Evolutionary conservation across 495 filamentous ascomycete species (phyloP), one percentile per base, ranked within the genome.

Genomic region (Extremus antarcticus): DNA sequence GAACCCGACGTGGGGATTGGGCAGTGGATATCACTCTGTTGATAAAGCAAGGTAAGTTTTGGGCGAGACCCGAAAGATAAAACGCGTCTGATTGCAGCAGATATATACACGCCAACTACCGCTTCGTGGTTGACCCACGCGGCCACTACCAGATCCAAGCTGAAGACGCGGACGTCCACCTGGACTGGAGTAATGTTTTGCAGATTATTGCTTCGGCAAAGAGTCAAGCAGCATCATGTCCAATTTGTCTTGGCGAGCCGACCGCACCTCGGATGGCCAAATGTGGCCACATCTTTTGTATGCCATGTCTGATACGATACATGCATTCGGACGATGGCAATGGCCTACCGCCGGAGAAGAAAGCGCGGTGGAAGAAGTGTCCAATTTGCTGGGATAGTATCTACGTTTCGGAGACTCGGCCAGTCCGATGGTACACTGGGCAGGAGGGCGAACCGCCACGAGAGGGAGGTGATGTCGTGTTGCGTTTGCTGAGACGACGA

Each of bases 51-150:
- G 84, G 80, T 85, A 69, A 46, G 70, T 25, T 32, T 20, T 17
- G 21, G 15, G 3, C 25, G 7, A 1, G n/a, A n/a, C n/a, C n/a
- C n/a, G n/a, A n/a, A n/a, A n/a, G n/a, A n/a, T 32, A 16, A 17
- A 15, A 4, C 10, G 16, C 10, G 10, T 32, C 54, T 57, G 21
- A 61, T 43, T 2, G 17, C 25, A 50, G 45, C 19, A 84, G 87
- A 64, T 98, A 94, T 63, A 87, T 98, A 22, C 90, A 97, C 71
- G 88, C 92, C 23, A 98, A 98, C 68, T 98, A 98, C 66, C 82
- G 92, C 20, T 98, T 98, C 66, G 85, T 98, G 53, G 92, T 98
- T 35, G 81, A 86, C 54, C 92, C 92, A 0, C 76, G 76, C 19
- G 85, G 83, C 17, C 81, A 83, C 59, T 98, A 95, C 65, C 75